phyloP scores from a whole-genome alignment of 768 basidiomycete species.

The Porphyrellus cyaneotinctus region DNA sequence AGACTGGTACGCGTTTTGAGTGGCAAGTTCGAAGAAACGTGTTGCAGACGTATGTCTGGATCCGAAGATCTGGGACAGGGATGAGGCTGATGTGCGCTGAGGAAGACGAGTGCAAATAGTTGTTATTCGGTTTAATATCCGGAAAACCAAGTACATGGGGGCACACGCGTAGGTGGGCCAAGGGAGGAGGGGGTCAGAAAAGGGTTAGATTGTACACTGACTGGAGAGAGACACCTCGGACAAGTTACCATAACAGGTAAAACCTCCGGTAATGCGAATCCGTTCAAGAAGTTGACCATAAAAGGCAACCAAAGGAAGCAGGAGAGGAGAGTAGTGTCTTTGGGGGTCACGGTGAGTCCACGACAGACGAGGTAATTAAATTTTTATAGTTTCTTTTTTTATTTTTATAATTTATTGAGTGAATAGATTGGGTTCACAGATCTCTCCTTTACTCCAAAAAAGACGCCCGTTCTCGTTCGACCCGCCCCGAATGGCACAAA shows the following conservation, averaged over 20 bases:
- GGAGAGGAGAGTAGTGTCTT: background rate
- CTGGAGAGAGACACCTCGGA: background rate
- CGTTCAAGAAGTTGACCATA: slow-evolving; percentile 14
- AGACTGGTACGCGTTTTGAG: slow-evolving; percentile 3
- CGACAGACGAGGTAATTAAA: background rate
- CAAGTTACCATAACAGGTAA: slow-evolving; percentile 3
- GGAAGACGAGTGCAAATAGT: background rate
- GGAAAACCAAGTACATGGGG: slow-evolving; percentile 4
- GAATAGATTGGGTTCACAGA: slow-evolving; percentile 27
- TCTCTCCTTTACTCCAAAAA: background rate
- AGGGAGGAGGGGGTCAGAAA: no score
- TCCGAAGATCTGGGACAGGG: slow-evolving; percentile 15
- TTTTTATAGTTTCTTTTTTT: background rate
- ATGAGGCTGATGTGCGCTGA: slow-evolving; percentile 10
- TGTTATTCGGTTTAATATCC: slow-evolving; percentile 23
- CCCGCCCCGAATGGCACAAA: background rate
- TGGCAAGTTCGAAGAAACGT: slow-evolving; percentile 12
- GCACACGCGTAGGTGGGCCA: no score
- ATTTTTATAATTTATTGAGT: background rate
- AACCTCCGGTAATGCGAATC: slow-evolving; percentile 11
- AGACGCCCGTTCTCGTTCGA: background rate
- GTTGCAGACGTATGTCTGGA: slow-evolving; percentile 4
- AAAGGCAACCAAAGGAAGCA: slow-evolving; percentile 13
- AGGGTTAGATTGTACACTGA: slow-evolving; percentile 1
- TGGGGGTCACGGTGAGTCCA: slow-evolving; percentile 11